phyloP scores from a whole-genome alignment of 164 flowering plant genomes.

The Taxillus chinensis region DNA sequence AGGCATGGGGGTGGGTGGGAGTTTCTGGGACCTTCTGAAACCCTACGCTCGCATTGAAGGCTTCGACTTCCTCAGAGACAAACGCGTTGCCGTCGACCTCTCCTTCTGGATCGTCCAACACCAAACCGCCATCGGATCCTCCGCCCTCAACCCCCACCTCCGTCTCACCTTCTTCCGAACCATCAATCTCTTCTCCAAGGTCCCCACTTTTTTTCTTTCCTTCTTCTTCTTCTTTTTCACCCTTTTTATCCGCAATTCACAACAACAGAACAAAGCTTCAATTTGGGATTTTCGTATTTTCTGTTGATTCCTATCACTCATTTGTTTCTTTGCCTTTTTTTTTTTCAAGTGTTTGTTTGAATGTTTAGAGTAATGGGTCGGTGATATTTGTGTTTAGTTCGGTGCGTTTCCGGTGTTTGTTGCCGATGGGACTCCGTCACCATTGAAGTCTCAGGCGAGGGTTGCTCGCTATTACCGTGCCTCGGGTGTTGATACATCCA shows the following conservation, averaged over 20 bases:
- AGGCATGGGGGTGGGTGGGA: slow-evolving; percentile 71
- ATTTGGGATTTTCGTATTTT: too few species aligned
- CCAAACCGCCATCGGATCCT: slow-evolving; percentile 57
- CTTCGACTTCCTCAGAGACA: slow-evolving; percentile 60
- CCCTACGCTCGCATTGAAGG: slow-evolving; percentile 63
- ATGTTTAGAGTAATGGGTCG: neutral
- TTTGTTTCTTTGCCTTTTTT: too few species aligned
- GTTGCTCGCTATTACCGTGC: slow-evolving; percentile 39
- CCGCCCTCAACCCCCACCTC: slow-evolving; percentile 57
- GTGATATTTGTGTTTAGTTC: slow-evolving; percentile 33
- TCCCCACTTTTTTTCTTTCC: slow-evolving; percentile 1
- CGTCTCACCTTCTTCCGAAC: slow-evolving; percentile 78
- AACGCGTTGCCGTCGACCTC: slow-evolving; percentile 82
- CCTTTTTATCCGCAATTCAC: neutral
- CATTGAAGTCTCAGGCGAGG: slow-evolving; percentile 64
- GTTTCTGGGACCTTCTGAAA: slow-evolving; percentile 80
- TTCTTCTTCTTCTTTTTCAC: neutral
- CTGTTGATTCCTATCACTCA: too few species aligned
- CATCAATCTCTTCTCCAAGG: slow-evolving; percentile 85
- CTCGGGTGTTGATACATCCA: slow-evolving; percentile 44
- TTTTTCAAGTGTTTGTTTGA: neutral
- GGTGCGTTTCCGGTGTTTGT: slow-evolving; percentile 93
- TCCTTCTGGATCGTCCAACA: slow-evolving; percentile 90
- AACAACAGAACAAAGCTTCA: too few species aligned
- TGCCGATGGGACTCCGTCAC: slow-evolving; percentile 75